Evolutionary conservation across 208 protist species (phyloP), one percentile per base, ranked within the genome.

Genomic region (Crithidia bombi): DNA sequence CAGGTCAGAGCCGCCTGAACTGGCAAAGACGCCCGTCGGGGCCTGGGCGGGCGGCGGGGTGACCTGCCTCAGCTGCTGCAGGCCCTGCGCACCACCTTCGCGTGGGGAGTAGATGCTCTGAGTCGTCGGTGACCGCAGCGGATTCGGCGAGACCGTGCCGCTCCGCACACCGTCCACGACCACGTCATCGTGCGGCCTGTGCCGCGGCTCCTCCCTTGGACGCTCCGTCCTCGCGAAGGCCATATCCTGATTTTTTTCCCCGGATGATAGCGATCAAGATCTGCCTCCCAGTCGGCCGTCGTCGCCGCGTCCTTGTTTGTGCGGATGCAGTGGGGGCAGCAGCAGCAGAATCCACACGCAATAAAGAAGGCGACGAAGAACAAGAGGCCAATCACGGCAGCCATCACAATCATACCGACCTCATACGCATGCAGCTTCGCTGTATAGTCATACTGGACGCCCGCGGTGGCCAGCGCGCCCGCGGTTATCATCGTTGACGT

Each of bases 351-450:
- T 9, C 33, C 11, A 23, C 51, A 28, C 12, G 54, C 19, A 7
- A 84, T 21, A 36, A 84, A 32, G 52, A 73, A 39, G 21, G 43
- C 36, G 35, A 81, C 25, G n/a, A 84, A 17, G 21, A 64, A 69
- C 17, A 80, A 38, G 35, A 73, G 52, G 41, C 65, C 63, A 19
- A 81, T 64, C 11, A 54, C n/a, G 50, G 66, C 55, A 1, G 59
- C 36, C 74, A 81, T 84, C n/a, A 71, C 28, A 55, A 84, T 78
- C 47, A 84, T 65, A n/a, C 65, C 74, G 15, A 81, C 15, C 19
- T 47, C 43, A 10, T 21, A 23, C 26, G 61, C 21, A 7, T 15
- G 46, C 39, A 72, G 15, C 47, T 66, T 61, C 2, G 28, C 23
- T n/a, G 46, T 58, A 49, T 36, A 69, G 47, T 78, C 66, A 54